These are phyloP conservation scores for Leccinum fibrillosum DNA, from an alignment of 768 basidiomycete genomes.

Conservation along the genomic window DNA sequence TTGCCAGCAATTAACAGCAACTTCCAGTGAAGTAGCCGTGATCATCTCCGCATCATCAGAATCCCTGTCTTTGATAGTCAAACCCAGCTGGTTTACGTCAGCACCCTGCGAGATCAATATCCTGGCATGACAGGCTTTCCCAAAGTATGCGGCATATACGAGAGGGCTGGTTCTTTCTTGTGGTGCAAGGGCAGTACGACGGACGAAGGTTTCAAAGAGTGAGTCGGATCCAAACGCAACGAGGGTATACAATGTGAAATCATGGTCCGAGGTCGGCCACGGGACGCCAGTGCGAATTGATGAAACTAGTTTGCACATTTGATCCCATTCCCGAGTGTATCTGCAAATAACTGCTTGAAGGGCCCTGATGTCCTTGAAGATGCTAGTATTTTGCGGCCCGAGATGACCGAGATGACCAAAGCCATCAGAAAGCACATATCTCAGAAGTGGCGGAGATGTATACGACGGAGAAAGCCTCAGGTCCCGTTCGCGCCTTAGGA, in stretches of 20 bases:
- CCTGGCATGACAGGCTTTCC: neutral
- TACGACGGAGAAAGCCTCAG: neutral
- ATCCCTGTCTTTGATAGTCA: neutral
- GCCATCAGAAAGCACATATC: conserved; percentile 11
- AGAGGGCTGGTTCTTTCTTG: conserved; percentile 3
- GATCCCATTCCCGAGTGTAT: conserved; percentile 1
- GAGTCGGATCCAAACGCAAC: conserved; percentile 1
- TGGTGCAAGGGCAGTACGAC: neutral
- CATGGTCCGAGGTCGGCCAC: conserved; percentile 6
- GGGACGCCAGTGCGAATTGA: neutral
- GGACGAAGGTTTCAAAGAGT: neutral
- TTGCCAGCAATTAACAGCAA: neutral
- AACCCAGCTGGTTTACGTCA: neutral
- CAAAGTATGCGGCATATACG: conserved; percentile 3
- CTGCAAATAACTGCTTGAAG: neutral
- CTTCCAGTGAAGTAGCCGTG: neutral
- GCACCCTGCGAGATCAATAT: neutral
- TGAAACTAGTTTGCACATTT: neutral
- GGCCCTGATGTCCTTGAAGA: conserved; percentile 3
- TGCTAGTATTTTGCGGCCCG: neutral
- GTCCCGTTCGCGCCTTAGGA: neutral
- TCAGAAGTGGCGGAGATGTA: neutral
- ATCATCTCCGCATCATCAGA: neutral
- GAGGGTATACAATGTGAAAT: conserved; percentile 4
- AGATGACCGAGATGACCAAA: conserved; percentile 9